A percentile compares a stretch with the other conserved stretches of the same genome.
Evolutionary conservation across 768 basidiomycete genomes (phyloP).

Genomic region (Omphalotus guepiniiformis): DNA sequence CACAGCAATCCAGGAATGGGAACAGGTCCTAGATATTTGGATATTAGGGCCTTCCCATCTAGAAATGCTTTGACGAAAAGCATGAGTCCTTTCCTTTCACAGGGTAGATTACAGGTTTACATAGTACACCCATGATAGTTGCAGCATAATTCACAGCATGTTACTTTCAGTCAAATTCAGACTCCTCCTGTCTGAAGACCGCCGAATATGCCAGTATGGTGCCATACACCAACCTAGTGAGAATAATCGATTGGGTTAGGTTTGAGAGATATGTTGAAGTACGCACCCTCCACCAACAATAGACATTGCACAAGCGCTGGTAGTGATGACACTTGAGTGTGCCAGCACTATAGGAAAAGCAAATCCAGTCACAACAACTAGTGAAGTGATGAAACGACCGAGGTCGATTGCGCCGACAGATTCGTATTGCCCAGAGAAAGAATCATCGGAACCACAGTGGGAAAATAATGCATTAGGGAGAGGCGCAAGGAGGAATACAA

Average conservation of each 20-base stretch:
- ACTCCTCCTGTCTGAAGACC: constrained; percentile 74
- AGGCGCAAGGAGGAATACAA: constrained; percentile 94
- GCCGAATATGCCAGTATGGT: constrained; percentile 88
- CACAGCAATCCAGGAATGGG: neutral
- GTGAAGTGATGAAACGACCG: constrained; percentile 90
- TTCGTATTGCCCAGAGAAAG: constrained; percentile 66
- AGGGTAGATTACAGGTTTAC: constrained; percentile 4
- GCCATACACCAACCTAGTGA: constrained; percentile 71
- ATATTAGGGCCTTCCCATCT: too few relatives aligned
- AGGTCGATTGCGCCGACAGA: constrained; percentile 75
- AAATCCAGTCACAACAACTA: constrained; percentile 90
- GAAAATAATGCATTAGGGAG: constrained; percentile 92
- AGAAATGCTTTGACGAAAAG: too few relatives aligned
- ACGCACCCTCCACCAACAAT: constrained; percentile 88
- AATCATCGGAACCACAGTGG: constrained; percentile 90
- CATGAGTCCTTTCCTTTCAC: too few relatives aligned
- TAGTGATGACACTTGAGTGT: constrained; percentile 83
- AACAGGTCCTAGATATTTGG: neutral
- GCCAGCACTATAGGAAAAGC: constrained; percentile 89
- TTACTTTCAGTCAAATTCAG: constrained; percentile 65
- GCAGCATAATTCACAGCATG: neutral
- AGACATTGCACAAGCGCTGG: constrained; percentile 89
- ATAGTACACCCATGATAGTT: constrained; percentile 5
- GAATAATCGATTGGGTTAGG: constrained; percentile 6
- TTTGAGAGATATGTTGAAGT: constrained; percentile 7